Conservation (phyloP, 2,329 filamentous ascomycete genomes). For the Aspergillus bombycis region DNA sequence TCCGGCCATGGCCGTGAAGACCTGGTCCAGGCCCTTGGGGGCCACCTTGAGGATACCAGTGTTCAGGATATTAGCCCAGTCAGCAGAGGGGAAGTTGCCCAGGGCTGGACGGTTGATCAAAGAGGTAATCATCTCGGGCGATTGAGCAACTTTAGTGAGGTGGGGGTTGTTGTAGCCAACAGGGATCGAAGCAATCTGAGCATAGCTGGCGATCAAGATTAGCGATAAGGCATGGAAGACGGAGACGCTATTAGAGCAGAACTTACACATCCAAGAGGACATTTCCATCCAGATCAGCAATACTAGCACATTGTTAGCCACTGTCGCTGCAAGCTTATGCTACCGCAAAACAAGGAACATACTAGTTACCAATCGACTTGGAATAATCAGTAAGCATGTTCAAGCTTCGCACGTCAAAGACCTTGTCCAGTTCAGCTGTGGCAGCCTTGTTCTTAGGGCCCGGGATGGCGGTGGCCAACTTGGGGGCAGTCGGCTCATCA, state of each 20-base stretch:
- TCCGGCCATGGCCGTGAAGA: conserved; percentile 87
- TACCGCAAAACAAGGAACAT: conserved; percentile 22
- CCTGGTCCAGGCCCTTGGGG: conserved; percentile 80
- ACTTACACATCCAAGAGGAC: conserved; percentile 55
- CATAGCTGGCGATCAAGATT: conserved; percentile 62
- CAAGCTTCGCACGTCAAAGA: conserved; percentile 83
- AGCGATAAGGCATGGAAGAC: neutral
- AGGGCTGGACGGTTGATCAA: conserved; percentile 88
- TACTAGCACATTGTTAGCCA: conserved; percentile 29
- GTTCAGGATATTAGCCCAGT: conserved; percentile 80
- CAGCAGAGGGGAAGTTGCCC: conserved; percentile 85
- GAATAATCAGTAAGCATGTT: conserved; percentile 81
- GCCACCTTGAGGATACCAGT: conserved; percentile 80
- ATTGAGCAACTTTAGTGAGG: conserved; percentile 70
- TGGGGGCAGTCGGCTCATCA: conserved; percentile 61
- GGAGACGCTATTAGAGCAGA: neutral
- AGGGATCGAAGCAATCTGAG: conserved; percentile 91
- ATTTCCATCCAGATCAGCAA: conserved; percentile 56
- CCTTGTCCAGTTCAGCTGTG: conserved; percentile 71
- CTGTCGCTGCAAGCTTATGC: too few species aligned
- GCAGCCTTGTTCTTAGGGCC: conserved; percentile 73
- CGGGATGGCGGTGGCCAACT: conserved; percentile 65
- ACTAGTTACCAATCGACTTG: conserved; percentile 78
- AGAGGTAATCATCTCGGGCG: conserved; percentile 76
- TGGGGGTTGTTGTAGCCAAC: conserved; percentile 89